These are phyloP conservation scores for Syzygium oleosum DNA, from an alignment of 345 rosid genomes.

Conservation along the genomic window DNA sequence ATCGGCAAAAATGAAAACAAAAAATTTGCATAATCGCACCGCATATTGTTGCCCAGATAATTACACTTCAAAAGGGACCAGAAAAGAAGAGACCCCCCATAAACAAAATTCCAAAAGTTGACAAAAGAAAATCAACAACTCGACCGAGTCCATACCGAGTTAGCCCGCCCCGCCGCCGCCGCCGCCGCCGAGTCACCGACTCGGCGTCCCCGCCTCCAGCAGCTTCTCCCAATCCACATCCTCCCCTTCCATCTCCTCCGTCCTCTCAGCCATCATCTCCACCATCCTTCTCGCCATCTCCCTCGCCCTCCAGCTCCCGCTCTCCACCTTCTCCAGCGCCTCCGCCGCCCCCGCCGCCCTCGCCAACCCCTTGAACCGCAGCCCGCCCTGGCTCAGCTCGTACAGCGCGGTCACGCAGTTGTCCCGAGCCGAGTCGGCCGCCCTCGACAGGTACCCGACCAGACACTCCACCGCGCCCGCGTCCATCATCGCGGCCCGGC, in stretches of 20 bases:
- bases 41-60: background rate
- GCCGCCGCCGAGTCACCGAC: constrained; percentile 4
- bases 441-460: constrained; percentile 32
- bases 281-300: constrained; percentile 40
- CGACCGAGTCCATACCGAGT: background rate
- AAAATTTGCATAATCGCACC: background rate
- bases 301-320: constrained; percentile 30
- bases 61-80: background rate
- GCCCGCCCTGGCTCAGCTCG: constrained; percentile 49
- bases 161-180: background rate
- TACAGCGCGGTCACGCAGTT: constrained; percentile 53
- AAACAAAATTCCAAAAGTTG: background rate
- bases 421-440: constrained; percentile 38
- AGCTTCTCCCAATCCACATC: constrained; percentile 77
- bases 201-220: constrained; percentile 40
- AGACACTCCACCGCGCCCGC: constrained; percentile 73
- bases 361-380: constrained; percentile 68
- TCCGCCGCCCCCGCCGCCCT: constrained; percentile 56
- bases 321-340: constrained; percentile 43
- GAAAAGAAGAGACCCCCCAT: background rate
- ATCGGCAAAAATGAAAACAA: background rate
- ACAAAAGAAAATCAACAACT: background rate
- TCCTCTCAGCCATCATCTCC: constrained; percentile 35
- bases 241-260: constrained; percentile 27
- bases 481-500: constrained; percentile 60